These are phyloP conservation scores for Colletotrichum siamense DNA, from an alignment of 2,329 filamentous ascomycete genomes.

Conservation along the genomic window DNA sequence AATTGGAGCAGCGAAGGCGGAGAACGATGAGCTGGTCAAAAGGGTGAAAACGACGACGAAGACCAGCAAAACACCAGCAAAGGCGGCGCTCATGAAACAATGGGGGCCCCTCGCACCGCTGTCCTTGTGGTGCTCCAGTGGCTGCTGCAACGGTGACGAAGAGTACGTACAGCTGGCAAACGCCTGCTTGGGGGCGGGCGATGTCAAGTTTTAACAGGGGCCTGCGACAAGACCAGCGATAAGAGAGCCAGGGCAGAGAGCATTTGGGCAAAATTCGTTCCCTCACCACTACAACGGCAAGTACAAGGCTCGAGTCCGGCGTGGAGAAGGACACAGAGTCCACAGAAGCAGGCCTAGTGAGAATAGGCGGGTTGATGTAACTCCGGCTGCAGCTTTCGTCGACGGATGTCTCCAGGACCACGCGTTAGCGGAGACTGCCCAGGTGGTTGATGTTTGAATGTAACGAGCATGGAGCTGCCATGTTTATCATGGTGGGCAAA, in stretches of 20 bases:
- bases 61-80: not conserved
- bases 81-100: constrained; percentile 13
- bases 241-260: not conserved
- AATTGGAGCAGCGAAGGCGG: not conserved
- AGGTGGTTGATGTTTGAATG: not conserved
- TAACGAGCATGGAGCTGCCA: not conserved
- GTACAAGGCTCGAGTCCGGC: not conserved
- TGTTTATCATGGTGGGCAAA: not conserved
- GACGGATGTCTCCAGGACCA: not conserved
- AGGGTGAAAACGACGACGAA: not conserved
- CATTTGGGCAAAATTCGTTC: not conserved
- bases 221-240: not conserved
- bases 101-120: not conserved
- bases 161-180: not conserved
- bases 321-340: not conserved
- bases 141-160: not conserved
- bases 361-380: not conserved
- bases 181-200: not conserved
- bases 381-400: not conserved
- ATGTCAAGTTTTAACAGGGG: not conserved
- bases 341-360: not conserved
- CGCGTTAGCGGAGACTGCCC: not conserved
- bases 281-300: not conserved
- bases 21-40: not conserved
- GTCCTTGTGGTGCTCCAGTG: not conserved